Evolutionary conservation across 2,329 filamentous ascomycete species (phyloP), one percentile per base, ranked within the genome.

Genomic region (Aspergillus felis): DNA sequence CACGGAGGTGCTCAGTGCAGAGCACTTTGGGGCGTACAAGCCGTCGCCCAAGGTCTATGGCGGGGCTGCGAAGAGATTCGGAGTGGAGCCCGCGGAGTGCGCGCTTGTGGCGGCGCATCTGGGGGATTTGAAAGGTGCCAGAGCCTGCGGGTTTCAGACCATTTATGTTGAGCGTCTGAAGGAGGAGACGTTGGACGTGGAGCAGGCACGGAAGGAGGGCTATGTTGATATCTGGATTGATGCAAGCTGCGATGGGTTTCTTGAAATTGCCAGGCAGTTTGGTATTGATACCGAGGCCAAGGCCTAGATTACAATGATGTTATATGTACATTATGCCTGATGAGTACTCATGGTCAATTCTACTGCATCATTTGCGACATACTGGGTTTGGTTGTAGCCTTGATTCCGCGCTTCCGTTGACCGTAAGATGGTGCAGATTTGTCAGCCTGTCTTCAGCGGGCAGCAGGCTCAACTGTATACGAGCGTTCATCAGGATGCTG

Each of bases 51-150:
- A 72, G 53, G 86, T 87, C 1, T 94, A 94, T 68, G 78, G 82
- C 1, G 89, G 90, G 3, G 89, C 87, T 0, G 88, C 80, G 2
- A 72, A 78, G 56, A 79, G 77, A 62, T 73, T 92, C 53, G 83
- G 81, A 0, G 60, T 86, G 46, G 64, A 81, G 59, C 82, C 86
- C 0, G 69, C 71, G 2, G 80, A 92, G 67, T 87, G 90, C 57
- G 88, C 85, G 22, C 85, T 94, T 84, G 88, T 94, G 22, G 90
- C 91, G 17, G 86, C 90, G 41, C 90, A 93, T 74, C 74, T 93
- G 57, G 71, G 68, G 5, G 90, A 93, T 72, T 74, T 94, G 55
- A 76, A 83, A 59, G 87, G 82, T 0, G 90, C 90, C 4, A 85
- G 84, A 64, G 69, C 66, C 2, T 81, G 79, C 58, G 90, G 90